phyloP scores from a whole-genome alignment of 768 basidiomycete species.

The Paxillus involutus region DNA sequence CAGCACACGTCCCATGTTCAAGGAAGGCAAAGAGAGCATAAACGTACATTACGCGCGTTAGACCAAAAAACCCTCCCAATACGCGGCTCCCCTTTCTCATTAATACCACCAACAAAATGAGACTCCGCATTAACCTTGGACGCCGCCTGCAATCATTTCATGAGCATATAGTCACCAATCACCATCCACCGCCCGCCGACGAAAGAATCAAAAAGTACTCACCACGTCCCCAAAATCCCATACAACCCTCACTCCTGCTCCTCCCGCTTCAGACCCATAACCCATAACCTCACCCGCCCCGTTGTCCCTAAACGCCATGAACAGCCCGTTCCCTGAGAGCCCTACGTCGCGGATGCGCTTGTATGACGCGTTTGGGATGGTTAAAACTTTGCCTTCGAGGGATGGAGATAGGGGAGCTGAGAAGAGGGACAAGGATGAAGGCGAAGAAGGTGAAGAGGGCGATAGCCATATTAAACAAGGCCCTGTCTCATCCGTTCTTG shows the following conservation, averaged over 20 bases:
- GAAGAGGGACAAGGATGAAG: slow-evolving; percentile 17
- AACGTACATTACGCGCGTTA: slow-evolving; percentile 48
- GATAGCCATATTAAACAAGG: slow-evolving; percentile 37
- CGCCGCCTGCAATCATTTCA: slow-evolving; percentile 32
- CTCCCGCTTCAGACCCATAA: slow-evolving; percentile 30
- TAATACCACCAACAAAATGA: slow-evolving; percentile 57
- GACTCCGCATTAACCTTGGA: slow-evolving; percentile 45
- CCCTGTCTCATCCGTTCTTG: slow-evolving; percentile 1
- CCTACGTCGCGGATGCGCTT: slow-evolving; percentile 61
- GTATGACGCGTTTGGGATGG: slow-evolving; percentile 46
- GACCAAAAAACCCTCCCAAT: slow-evolving; percentile 73
- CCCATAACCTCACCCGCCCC: slow-evolving; percentile 58
- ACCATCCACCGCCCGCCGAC: background rate
- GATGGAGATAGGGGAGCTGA: slow-evolving; percentile 48
- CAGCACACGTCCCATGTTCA: background rate
- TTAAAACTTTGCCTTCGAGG: slow-evolving; percentile 47
- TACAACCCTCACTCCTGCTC: slow-evolving; percentile 41
- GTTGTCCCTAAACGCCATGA: slow-evolving; percentile 58
- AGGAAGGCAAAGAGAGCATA: background rate
- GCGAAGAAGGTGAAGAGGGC: slow-evolving; percentile 11
- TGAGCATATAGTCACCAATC: background rate
- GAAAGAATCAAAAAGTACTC: slow-evolving; percentile 21
- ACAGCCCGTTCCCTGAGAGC: slow-evolving; percentile 51
- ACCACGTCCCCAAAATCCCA: slow-evolving; percentile 63
- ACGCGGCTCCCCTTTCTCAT: slow-evolving; percentile 49